Base-by-base conservation (phyloP, 2,329 filamentous ascomycete genomes). In the Cercospora zeina region DNA sequence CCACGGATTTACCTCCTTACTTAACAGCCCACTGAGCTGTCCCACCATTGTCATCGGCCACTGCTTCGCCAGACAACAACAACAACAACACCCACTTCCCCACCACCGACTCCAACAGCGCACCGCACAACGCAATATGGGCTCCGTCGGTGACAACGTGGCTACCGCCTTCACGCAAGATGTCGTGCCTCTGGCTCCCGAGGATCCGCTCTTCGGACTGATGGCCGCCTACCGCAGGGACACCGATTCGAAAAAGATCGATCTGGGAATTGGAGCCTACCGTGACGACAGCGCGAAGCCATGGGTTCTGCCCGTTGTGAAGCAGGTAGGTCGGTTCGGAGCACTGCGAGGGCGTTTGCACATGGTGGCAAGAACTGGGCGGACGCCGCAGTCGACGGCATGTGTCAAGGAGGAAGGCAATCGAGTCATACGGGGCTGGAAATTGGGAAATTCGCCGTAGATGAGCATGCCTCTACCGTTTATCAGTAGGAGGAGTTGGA, bases 251-350 rank as follows among this genome's bases (percentile, higher is more conserved):
- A 86, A 90, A 77, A 99, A 99, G 81, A 89, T 99, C 68, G 95
- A 99, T 79, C 79, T 99, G 78, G 93, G 95, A 75, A 85, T 97
- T 80, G 95, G 95, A 70, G 95, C 95, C 62, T 99, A 99, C 80
- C 85, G 95, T 75, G 95, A 96, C 74, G 84, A 97, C 80, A 89
- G 93, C 75, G 93, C 92, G 65, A 97, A 97, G 82, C 95, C 95
- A 2, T 99, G 95, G 95, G 87, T 99, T 65, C 80, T 99, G 66
- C 93, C 95, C 19, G 93, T 97, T 2, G 93, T 97, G 65, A 96
- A 91, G 81, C 96, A 96, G 90, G 93, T 96, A 80, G 74, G 81
- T 51, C 50, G 53, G 34, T 9, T 56, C n/a, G 37, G 27, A 24
- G 42, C 42, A 49, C 21, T 13, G 42, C 27, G 19, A n/a, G n/a